Evolutionary conservation across 2,329 filamentous ascomycete species (phyloP).

Genomic region (Blumeriella jaapii): DNA sequence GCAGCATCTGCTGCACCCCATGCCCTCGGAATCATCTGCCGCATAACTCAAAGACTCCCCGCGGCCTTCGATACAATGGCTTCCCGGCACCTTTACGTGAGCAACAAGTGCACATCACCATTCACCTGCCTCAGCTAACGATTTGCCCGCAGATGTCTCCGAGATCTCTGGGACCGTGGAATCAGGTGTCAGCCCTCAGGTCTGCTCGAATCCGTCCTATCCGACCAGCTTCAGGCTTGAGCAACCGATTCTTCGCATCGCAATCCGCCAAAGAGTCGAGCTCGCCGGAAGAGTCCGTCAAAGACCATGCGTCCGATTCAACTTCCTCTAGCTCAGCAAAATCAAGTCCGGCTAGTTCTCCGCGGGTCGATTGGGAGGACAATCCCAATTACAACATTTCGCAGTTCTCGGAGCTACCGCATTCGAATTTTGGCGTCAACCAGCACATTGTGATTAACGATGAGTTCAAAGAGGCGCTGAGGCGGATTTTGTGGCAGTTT

Average conservation of each 20-base stretch:
- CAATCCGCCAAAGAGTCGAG: slow-evolving; percentile 13
- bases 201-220: slow-evolving; percentile 2
- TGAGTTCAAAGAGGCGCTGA: slow-evolving; percentile 84
- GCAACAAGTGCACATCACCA: slow-evolving; percentile 5
- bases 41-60: slow-evolving; percentile 2
- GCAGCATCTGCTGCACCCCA: slow-evolving; percentile 26
- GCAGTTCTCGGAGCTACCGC: slow-evolving; percentile 65
- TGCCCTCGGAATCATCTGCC: neutral
- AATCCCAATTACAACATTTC: slow-evolving; percentile 60
- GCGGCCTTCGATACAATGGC: slow-evolving; percentile 18
- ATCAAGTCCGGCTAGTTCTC: slow-evolving; percentile 12
- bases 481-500: slow-evolving; percentile 84
- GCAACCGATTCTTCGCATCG: slow-evolving; percentile 10
- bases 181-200: neutral
- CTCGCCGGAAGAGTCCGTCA: slow-evolving; percentile 5
- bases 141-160: slow-evolving; percentile 7
- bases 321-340: slow-evolving; percentile 9
- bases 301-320: slow-evolving; percentile 12
- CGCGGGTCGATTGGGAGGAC: slow-evolving; percentile 52
- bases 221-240: neutral
- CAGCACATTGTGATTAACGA: slow-evolving; percentile 94
- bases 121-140: slow-evolving; percentile 13
- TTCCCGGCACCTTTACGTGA: slow-evolving; percentile 19
- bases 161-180: slow-evolving; percentile 6
- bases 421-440: slow-evolving; percentile 79